These are phyloP conservation scores for Ploettnerulaceae sp. DNA, from an alignment of 2,329 filamentous ascomycete genomes.

Conservation along the genomic window DNA sequence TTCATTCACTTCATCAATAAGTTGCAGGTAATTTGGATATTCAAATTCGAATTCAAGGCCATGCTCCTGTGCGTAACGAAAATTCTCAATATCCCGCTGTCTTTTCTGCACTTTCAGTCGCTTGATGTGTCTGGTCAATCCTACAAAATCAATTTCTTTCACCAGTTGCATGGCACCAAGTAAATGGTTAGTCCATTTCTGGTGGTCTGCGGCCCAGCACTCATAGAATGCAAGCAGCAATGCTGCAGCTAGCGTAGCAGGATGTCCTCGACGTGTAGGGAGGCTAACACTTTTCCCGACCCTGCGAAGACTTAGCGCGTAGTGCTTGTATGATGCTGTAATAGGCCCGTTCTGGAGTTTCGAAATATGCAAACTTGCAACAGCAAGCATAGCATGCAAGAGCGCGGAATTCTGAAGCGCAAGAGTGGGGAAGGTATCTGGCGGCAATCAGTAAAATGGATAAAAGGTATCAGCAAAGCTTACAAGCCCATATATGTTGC, in stretches of 20 bases:
- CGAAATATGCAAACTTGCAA: conserved; percentile 83
- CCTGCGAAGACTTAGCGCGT: conserved; percentile 76
- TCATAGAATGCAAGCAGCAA: conserved; percentile 88
- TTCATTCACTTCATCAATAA: conserved; percentile 45
- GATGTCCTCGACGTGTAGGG: conserved; percentile 62
- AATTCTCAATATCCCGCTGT: conserved; percentile 14
- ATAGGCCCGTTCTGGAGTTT: conserved; percentile 69
- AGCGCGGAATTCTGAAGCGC: conserved; percentile 82
- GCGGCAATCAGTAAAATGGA: background rate
- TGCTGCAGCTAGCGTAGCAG: conserved; percentile 82
- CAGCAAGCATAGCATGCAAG: conserved; percentile 82
- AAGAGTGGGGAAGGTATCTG: conserved; percentile 75
- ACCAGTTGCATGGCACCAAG: conserved; percentile 79
- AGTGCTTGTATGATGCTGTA: conserved; percentile 84
- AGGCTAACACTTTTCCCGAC: conserved; percentile 72
- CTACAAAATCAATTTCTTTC: conserved; percentile 72
- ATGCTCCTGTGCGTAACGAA: conserved; percentile 24
- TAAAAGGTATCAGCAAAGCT: conserved; percentile 28
- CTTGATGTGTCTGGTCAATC: conserved; percentile 67
- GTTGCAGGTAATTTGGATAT: conserved; percentile 16
- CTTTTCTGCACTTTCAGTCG: conserved; percentile 46
- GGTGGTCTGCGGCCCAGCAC: conserved; percentile 88
- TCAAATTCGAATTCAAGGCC: conserved; percentile 6
- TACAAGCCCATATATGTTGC: conserved; percentile 61
- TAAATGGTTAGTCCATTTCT: conserved; percentile 92